A percentile compares a stretch with the other conserved stretches of the same genome.
These are phyloP conservation scores for Knoxdaviesia capensis DNA, from an alignment of 2,329 filamentous ascomycete species.

Conservation along the genomic window DNA sequence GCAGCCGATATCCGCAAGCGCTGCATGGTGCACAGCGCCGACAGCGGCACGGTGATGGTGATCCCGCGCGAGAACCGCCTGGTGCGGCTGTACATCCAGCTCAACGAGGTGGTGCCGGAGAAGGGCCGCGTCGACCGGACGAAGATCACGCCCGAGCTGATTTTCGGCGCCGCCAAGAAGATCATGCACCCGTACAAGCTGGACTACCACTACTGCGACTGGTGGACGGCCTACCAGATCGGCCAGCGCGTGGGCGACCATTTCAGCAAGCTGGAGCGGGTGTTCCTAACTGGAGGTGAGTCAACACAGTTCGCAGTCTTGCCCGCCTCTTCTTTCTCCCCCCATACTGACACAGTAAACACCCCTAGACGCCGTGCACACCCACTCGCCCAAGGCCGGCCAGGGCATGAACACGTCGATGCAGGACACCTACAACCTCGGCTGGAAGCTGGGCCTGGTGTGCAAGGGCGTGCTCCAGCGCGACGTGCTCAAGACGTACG, in stretches of 20 bases:
- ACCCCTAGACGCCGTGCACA: slow-evolving; percentile 23
- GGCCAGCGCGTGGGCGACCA: slow-evolving; percentile 36
- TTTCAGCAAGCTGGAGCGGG: slow-evolving; percentile 29
- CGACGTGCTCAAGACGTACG: slow-evolving; percentile 26
- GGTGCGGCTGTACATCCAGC: slow-evolving; percentile 47
- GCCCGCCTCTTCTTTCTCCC: neutral
- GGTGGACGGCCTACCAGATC: slow-evolving; percentile 48
- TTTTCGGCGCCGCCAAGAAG: slow-evolving; percentile 38
- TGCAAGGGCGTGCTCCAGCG: slow-evolving; percentile 16
- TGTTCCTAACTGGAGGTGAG: slow-evolving; percentile 49
- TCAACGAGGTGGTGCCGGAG: slow-evolving; percentile 25
- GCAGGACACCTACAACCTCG: slow-evolving; percentile 36
- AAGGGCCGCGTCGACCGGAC: slow-evolving; percentile 29
- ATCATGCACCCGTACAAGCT: slow-evolving; percentile 49
- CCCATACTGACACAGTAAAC: slow-evolving; percentile 6
- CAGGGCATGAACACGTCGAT: slow-evolving; percentile 50
- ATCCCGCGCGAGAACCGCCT: slow-evolving; percentile 50
- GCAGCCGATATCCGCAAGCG: slow-evolving; percentile 29
- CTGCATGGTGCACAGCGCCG: slow-evolving; percentile 31
- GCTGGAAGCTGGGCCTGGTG: slow-evolving; percentile 26
- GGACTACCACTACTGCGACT: slow-evolving; percentile 40
- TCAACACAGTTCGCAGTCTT: slow-evolving; percentile 33
- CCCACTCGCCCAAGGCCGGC: slow-evolving; percentile 31
- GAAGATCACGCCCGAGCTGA: slow-evolving; percentile 39
- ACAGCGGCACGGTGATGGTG: slow-evolving; percentile 38